Evolutionary conservation across 1,139 yeast genomes (phyloP), one percentile per base, ranked within the genome.

Genomic region (Suhomyces bolitotheri): DNA sequence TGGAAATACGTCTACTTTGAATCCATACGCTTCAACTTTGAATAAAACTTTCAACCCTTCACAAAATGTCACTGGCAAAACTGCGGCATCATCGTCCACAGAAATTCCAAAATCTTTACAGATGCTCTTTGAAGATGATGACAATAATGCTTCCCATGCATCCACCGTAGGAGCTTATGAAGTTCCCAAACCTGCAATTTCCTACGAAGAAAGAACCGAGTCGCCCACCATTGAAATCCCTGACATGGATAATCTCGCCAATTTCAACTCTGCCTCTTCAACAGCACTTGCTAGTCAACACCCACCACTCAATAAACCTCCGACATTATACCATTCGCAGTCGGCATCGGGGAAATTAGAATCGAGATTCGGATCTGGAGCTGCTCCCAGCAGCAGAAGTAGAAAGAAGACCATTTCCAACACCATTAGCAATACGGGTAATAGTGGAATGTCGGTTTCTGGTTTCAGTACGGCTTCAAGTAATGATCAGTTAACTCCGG

Each of bases 91-190:
- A 12, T 25, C 40, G 9, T 21, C 37, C 12, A 60, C 66, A 33
- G 81, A 71, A 34, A 82, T 86, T 0, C 95, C 95, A 0, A 80
- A 78, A 52, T 83, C 94, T 3, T 62, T 88, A 27, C 64, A 82
- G 39, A 80, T 81, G 56, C 63, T 88, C 23, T 88, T 88, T 55
- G 89, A 83, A 45, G 72, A 65, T 31, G 43, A 45, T 6, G 40
- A 38, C 8, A 22, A 24, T 10, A 31, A 35, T 3, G 17, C 33
- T 4, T 20, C 33, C 4, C 16, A 16, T 6, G 14, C 26, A 4
- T 24, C 32, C 2, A 25, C 15, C 10, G 12, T 9, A 23, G 39
- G 33, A 8, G 31, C 19, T 14, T 38, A 29, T 15, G 41, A 35
- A 26, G 7, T 31, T 7, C 36, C 44, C 5, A 25, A 29, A 11